phyloP scores from a whole-genome alignment of 2,329 filamentous ascomycete species.

The Cercospora canescens region DNA sequence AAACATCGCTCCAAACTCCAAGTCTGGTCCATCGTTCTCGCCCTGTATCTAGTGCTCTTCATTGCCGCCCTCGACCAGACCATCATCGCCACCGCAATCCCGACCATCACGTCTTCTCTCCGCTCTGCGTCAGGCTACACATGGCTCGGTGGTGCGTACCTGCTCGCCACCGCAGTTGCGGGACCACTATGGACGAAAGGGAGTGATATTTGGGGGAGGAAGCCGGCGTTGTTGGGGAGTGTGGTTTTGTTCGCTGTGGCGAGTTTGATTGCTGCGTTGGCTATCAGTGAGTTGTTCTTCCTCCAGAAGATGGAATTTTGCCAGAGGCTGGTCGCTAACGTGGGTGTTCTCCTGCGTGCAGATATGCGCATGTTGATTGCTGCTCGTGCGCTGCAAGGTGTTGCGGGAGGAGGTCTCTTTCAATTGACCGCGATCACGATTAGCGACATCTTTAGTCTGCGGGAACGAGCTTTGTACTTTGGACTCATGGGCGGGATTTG shows the following conservation, averaged over 20 bases:
- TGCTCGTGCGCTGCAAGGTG: constrained; percentile 55
- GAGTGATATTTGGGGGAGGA: constrained; percentile 60
- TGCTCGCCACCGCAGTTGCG: constrained; percentile 67
- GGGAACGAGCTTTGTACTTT: constrained; percentile 43
- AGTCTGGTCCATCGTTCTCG: constrained; percentile 16
- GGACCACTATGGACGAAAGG: constrained; percentile 70
- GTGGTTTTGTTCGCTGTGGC: constrained; percentile 52
- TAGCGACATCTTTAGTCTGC: constrained; percentile 55
- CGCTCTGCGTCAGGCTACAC: constrained; percentile 71
- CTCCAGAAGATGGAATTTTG: too few species aligned
- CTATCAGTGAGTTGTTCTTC: too few species aligned
- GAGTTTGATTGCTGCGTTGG: constrained; percentile 50
- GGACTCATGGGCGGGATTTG: constrained; percentile 48
- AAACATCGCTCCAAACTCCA: too few species aligned
- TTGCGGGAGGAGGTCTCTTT: constrained; percentile 55
- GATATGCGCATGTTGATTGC: constrained; percentile 55
- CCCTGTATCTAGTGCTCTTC: constrained; percentile 36
- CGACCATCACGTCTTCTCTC: constrained; percentile 65
- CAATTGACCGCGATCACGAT: constrained; percentile 56
- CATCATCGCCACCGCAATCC: constrained; percentile 65
- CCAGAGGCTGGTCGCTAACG: not conserved
- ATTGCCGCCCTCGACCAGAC: constrained; percentile 51
- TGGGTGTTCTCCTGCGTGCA: not conserved
- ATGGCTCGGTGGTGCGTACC: constrained; percentile 75
- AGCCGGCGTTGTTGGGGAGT: constrained; percentile 52